Evolutionary conservation across 352 stramenopile genomes (phyloP), one percentile per base, ranked within the genome.

Genomic region (Pythium oligandrum): DNA sequence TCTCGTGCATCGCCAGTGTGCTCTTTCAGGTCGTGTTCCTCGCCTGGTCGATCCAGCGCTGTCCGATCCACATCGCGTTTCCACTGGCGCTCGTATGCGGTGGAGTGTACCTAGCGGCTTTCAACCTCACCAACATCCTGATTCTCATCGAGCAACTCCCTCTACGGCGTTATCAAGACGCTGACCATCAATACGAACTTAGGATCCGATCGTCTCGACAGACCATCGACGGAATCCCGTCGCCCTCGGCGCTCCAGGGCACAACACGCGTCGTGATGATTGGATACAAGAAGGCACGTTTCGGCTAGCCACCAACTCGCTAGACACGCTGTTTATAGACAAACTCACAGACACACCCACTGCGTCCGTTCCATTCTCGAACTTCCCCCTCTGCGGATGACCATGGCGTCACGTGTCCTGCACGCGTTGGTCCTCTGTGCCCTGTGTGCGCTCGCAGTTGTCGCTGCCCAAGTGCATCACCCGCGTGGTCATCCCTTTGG

Each of bases 71-170:
- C 17, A 42, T 59, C 4, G 74, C 61, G n/a, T 71, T 77, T 37
- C 65, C 70, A 1, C 50, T 71, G 6, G 72, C 73, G 10, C 17
- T 75, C 3, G 56, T 26, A 4, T 30, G 78, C 2, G 64, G 59
- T 12, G 6, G 68, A 0, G 10, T 71, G 37, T 83, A 83, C 49
- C 77, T 87, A 50, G 48, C 64, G 3, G 43, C 70, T 2, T 87
- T 87, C 57, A 85, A 80, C 55, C 33, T 70, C 59, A 79, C 70
- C 34, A 87, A 87, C 50, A 52, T 78, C n/a, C 52, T 85, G 44
- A 72, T 83, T 8, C 38, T 87, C 32, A 50, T 80, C 32, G 71
- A 87, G 61, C 61, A 56, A 33, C 34, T 40, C 4, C 50, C 50
- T 8, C n/a, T 7, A 3, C 36, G 12, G 38, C 7, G 38, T 42